phyloP scores from a whole-genome alignment of 345 rosid species.

The Salix udensis region DNA sequence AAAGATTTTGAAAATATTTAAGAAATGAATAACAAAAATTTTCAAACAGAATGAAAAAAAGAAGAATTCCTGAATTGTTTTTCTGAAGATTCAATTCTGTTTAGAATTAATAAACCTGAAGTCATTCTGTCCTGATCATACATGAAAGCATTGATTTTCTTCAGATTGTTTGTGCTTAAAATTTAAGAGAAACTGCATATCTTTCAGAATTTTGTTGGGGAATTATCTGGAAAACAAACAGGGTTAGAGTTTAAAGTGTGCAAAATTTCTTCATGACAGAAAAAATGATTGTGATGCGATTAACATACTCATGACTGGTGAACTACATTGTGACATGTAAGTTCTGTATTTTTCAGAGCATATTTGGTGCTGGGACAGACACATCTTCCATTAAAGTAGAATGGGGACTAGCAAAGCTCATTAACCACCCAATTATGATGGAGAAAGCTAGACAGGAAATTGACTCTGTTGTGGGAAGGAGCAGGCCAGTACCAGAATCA shows the following conservation, averaged over 20 bases:
- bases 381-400: slow-evolving; percentile 50
- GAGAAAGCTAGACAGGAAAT: slow-evolving; percentile 55
- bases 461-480: slow-evolving; percentile 47
- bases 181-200: too few relatives aligned
- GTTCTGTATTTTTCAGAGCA: slow-evolving; percentile 25
- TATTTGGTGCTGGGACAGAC: slow-evolving; percentile 55
- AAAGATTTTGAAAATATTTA: too few relatives aligned
- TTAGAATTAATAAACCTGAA: too few relatives aligned
- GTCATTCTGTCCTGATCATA: too few relatives aligned
- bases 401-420: slow-evolving; percentile 72
- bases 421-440: slow-evolving; percentile 59
- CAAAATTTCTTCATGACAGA: not conserved
- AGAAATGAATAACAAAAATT: too few relatives aligned
- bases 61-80: too few relatives aligned
- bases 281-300: not conserved
- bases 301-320: not conserved
- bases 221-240: too few relatives aligned
- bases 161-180: too few relatives aligned
- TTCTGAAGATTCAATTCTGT: too few relatives aligned
- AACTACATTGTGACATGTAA: not conserved
- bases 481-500: slow-evolving; percentile 50
- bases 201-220: too few relatives aligned
- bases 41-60: too few relatives aligned
- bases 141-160: too few relatives aligned
- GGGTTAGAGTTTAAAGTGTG: not conserved